A percentile compares a stretch with the other conserved stretches of the same genome.
Evolutionary conservation across 148 eudicot species (phyloP).

Genomic region (Polygonum aviculare): DNA sequence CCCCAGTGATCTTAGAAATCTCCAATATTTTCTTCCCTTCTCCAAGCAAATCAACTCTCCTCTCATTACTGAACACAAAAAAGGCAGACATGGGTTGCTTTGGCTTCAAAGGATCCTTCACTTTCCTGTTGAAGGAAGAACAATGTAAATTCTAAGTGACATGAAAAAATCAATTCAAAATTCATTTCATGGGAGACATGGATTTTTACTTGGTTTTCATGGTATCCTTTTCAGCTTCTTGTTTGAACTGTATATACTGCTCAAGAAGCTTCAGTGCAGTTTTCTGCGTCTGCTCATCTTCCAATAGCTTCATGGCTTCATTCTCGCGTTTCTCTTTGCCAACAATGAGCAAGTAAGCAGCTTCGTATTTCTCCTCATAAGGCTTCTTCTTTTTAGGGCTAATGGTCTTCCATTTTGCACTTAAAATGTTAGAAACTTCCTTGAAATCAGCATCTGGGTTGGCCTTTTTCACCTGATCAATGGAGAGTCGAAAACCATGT

Average conservation of each 20-base stretch:
- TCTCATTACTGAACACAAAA: constrained; percentile 57
- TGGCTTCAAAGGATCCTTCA: constrained; percentile 78
- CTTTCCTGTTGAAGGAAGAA: constrained; percentile 11
- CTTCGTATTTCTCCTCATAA: constrained; percentile 74
- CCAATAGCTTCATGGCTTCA: too few relatives aligned
- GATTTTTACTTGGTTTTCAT: too few relatives aligned
- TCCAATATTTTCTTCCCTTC: constrained; percentile 60
- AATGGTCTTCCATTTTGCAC: constrained; percentile 71
- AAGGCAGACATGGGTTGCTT: constrained; percentile 83
- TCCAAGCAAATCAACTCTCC: constrained; percentile 47
- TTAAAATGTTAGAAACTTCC: constrained; percentile 68
- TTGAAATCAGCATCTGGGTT: constrained; percentile 79
- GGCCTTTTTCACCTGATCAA: constrained; percentile 55
- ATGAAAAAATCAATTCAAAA: not conserved
- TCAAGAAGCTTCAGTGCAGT: too few relatives aligned
- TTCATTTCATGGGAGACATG: too few relatives aligned
- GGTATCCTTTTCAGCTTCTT: too few relatives aligned
- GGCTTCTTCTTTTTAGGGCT: constrained; percentile 84
- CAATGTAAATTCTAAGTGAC: not conserved
- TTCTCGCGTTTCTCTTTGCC: too few relatives aligned
- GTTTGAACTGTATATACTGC: too few relatives aligned
- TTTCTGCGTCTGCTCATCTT: too few relatives aligned
- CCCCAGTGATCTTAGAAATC: constrained; percentile 80
- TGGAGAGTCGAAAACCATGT: not conserved
- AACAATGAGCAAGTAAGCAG: not conserved